Base-by-base conservation (phyloP, 176 grass and related monocot species). In the Coix lacrymajobi region DNA sequence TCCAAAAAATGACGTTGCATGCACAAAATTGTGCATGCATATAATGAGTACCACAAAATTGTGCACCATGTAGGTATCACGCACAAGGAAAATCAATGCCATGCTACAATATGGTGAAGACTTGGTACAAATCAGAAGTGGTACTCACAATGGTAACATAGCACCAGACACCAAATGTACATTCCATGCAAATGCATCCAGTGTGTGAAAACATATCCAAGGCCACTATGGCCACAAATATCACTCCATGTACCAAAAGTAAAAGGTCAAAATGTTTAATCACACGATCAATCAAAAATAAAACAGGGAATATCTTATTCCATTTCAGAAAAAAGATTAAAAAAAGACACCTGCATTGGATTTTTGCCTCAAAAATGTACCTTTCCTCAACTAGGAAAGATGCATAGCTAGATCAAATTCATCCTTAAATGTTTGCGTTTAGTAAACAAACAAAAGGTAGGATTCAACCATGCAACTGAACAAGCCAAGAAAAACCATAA, bases 401-500 rank as follows among this genome's bases (percentile, higher is more conserved):
- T 75, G 9, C 26, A 36, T 17, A 36, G 22, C 40, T 71, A 62
- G 75, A 76, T 71, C 38, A n/a, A 45, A 16, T 70, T 40, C 13
- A 57, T 68, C 34, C 65, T 62, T 45, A 24, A 84, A 76, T 20
- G 65, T 78, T 41, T 79, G 11, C 39, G 15, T 52, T 76, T 54
- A 22, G 26, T 17, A 19, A 73, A 17, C 13, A 81, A 80, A 77
- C 37, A 19, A 43, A 52, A 71, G 64, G n/a, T 10, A 78, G 16
- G 52, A 32, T 77, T 31, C 0, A 22, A 24, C 30, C 5, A 73
- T 66, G 77, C n/a, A 17, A 32, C 22, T 33, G 45, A 48, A 69
- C 25, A 60, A 40, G 13, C 22, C 19, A 61, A 26, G 14, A 5
- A 22, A 78, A 73, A 73, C 24, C 60, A 78, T 46, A 62, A 16